Conservation (phyloP, 306 rosid genomes). For the Casuarina glauca region DNA sequence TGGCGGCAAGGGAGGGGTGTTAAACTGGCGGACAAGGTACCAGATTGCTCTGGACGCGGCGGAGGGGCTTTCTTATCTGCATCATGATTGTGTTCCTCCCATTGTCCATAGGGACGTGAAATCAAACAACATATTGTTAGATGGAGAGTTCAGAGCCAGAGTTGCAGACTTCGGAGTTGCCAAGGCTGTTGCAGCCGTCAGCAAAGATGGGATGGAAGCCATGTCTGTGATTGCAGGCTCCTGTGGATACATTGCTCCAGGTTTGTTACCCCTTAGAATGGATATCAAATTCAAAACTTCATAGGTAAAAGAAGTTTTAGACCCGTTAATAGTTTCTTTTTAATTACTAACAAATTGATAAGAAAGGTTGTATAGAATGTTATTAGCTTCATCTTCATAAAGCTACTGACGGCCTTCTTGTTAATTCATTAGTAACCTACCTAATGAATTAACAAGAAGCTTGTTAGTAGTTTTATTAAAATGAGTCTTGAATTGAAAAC, state of each 20-base stretch:
- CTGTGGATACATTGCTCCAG: conserved; percentile 77
- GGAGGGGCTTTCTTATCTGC: conserved; percentile 81
- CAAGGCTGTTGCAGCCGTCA: conserved; percentile 34
- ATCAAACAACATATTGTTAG: conserved; percentile 74
- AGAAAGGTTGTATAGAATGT: no score
- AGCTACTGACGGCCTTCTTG: no score
- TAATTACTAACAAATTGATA: no score
- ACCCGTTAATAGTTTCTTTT: no score
- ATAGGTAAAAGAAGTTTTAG: no score
- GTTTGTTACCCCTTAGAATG: conserved; percentile 32
- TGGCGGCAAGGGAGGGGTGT: conserved; percentile 39
- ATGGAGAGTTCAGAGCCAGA: conserved; percentile 71
- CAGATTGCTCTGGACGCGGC: conserved; percentile 78
- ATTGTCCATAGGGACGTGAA: conserved; percentile 81
- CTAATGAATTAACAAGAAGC: no score
- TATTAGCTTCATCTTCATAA: no score
- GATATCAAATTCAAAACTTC: no score
- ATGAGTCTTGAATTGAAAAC: no score
- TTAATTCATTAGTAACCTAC: no score
- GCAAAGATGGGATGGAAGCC: conserved; percentile 35
- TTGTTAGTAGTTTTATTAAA: no score
- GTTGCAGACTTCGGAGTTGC: conserved; percentile 83
- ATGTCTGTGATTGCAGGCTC: conserved; percentile 72
- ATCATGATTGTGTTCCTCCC: conserved; percentile 76
- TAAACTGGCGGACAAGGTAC: conserved; percentile 73